Evolutionary conservation across 495 filamentous ascomycete genomes (phyloP), one percentile per base, ranked within the genome.

Genomic region (Hypoxylon rickii): DNA sequence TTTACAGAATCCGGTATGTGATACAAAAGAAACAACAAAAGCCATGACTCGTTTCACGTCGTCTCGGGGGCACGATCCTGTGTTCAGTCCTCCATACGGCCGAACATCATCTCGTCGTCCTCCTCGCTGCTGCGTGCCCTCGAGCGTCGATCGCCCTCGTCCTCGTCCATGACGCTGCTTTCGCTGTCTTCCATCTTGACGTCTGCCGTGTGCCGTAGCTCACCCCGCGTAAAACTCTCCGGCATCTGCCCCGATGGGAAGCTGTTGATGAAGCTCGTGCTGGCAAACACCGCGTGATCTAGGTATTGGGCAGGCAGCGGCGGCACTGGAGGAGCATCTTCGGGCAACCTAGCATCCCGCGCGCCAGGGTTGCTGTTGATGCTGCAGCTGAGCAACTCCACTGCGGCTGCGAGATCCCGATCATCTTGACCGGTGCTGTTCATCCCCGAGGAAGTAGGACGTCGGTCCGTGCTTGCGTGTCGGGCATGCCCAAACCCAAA

Each of bases 71-170:
- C 39, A 38, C 41, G 51, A 58, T 45, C 43, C 24, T 34, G 38
- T 42, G 56, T 37, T 74, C 80, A 96, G 72, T 94, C 91, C 68
- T 98, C 94, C 93, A 97, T 97, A 52, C 83, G 84, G 17, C 94
- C 94, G 77, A 98, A 98, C 43, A 98, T 82, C 66, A 69, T 75
- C 52, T 90, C 92, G 55, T 96, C 94, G 45, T 97, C 93, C 41
- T 96, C 92, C 60, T 97, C 93, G 65, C 95, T 90, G 58, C 83
- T 85, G 20, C 85, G 83, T 7, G 79, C 80, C 13, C 82, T 76
- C 34, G 75, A 79, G 29, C 77, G 80, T 61, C 77, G 79, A 48
- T 90, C 85, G 54, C 86, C 88, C 31, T 93, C 89, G 51, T 96
- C 91, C 43, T 95, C 89, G 49, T 88, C 88, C 57, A 85, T 83